Evolutionary conservation across 2,329 filamentous ascomycete genomes (phyloP), one percentile per base, ranked within the genome.

Genomic region (Cryphonectria parasitica): DNA sequence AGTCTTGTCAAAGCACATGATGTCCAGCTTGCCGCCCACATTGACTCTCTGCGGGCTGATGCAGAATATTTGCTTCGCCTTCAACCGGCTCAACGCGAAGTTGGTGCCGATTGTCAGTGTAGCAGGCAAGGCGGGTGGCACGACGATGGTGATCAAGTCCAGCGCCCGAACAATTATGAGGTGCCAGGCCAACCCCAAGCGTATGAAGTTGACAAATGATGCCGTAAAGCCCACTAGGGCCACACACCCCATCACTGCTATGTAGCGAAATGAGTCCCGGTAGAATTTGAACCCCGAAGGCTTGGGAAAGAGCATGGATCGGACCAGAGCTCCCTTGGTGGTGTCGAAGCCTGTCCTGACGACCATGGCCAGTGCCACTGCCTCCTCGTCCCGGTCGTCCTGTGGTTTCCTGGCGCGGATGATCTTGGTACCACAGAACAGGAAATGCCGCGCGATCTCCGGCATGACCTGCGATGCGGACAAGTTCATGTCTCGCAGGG

Each of bases 251-350:
- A 99, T 99, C 72, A 99, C 96, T 4, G 93, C 94, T 72, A 99
- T 98, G 79, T 99, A 99, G 31, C 95, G 90, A 82, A 99, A 99
- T 0, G 95, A 98, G 80, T 99, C 96, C 58, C 94, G 90, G 80
- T 99, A 99, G 79, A 99, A 99, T 77, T 97, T 98, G 88, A 99
- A 99, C 0, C 95, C 95, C 0, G 95, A 97, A 1, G 96, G 96
- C 78, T 99, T 99, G 0, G 96, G 97, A 78, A 99, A 99, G 52
- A 99, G 87, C 95, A 99, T 99, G 0, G 96, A 98, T 34, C 96
- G 92, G 71, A 99, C 94, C 25, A 99, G 84, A 13, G 96, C 93
- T 34, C 96, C 96, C 79, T 99, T 99, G 1, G 96, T 99, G 0
- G 96, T 99, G 79, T 97, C 97, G 82, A 99, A 99, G 1, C 96